These are phyloP conservation scores for Metschnikowia noctiluminum DNA, from an alignment of 805 yeast genomes.

Conservation along the genomic window DNA sequence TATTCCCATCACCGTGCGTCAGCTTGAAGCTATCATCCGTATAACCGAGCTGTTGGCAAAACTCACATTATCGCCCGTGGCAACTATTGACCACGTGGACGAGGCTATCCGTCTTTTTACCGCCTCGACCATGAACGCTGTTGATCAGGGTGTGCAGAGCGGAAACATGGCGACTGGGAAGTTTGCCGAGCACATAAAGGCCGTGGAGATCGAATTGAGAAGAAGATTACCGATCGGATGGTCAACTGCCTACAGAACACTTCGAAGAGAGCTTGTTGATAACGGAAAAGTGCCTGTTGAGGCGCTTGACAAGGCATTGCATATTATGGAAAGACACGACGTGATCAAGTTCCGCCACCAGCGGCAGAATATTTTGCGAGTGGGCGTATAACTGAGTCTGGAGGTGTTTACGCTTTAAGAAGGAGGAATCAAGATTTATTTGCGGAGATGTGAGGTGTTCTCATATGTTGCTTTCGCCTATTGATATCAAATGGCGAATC, in stretches of 20 bases:
- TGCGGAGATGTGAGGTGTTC: too few species aligned
- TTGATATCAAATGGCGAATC: too few species aligned
- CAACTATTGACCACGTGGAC: conserved; percentile 84
- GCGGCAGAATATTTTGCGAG: conserved; percentile 20
- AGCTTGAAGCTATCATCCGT: conserved; percentile 94
- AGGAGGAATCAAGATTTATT: too few species aligned
- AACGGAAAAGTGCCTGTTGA: conserved; percentile 58
- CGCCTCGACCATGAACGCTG: conserved; percentile 98
- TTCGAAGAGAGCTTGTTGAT: conserved; percentile 77
- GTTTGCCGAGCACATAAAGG: conserved; percentile 65
- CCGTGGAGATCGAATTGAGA: conserved; percentile 79
- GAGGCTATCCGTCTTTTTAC: conserved; percentile 93
- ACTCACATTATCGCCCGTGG: conserved; percentile 75
- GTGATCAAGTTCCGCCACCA: conserved; percentile 87
- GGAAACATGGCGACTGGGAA: conserved; percentile 50
- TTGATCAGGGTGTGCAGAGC: conserved; percentile 56
- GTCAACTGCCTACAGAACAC: conserved; percentile 84
- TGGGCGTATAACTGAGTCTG: conserved; percentile 11
- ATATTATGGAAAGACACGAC: conserved; percentile 79
- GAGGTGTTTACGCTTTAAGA: too few species aligned
- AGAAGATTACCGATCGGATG: conserved; percentile 94
- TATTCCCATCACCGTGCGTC: conserved; percentile 96
- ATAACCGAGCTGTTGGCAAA: conserved; percentile 94
- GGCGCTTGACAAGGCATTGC: conserved; percentile 80
- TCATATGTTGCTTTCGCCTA: too few species aligned